A percentile compares a stretch with the other conserved stretches of the same genome.
Conservation (phyloP, 192 early-diverging fungal genomes). For the Linnemannia schmuckeri region DNA sequence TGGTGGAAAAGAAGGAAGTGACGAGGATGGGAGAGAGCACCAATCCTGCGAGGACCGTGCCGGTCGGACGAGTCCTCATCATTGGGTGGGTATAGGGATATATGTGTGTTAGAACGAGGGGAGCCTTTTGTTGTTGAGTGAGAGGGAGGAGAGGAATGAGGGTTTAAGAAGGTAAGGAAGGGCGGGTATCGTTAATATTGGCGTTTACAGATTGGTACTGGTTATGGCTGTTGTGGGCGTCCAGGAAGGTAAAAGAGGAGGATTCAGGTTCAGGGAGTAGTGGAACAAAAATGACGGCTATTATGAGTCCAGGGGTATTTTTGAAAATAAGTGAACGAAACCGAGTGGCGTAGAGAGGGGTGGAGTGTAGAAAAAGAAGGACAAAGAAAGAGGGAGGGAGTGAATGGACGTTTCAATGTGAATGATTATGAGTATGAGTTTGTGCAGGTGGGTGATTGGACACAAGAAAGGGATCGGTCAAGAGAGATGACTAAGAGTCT, state of each 20-base stretch:
- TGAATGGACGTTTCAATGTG: neutral
- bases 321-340: neutral
- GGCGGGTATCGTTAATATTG: too few species aligned
- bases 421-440: neutral
- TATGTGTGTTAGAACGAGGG: neutral
- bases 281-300: neutral
- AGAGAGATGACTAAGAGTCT: conserved; percentile 7
- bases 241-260: too few species aligned
- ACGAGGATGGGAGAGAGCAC: neutral
- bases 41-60: neutral
- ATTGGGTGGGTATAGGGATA: neutral
- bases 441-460: neutral
- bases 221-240: too few species aligned
- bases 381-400: neutral
- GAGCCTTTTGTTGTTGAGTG: neutral
- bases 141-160: neutral
- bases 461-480: neutral
- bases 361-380: neutral
- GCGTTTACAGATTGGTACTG: too few species aligned
- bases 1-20: neutral
- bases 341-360: neutral
- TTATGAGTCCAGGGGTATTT: neutral
- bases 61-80: conserved; percentile 25
- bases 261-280: neutral
- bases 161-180: too few species aligned